Evolutionary conservation across 768 basidiomycete species (phyloP).

Genomic region (Boletus subcaerulescens): DNA sequence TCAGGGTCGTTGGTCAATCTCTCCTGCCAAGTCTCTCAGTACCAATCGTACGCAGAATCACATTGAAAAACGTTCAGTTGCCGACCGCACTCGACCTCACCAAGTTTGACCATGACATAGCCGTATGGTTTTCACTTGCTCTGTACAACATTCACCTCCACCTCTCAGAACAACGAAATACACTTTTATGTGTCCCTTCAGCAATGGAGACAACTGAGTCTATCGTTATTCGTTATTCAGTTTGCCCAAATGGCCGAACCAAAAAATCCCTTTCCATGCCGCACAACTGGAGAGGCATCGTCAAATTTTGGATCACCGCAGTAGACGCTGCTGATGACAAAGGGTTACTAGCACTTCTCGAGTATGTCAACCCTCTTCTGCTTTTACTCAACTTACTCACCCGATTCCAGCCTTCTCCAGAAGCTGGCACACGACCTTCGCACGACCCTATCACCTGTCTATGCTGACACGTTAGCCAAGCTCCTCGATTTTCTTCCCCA

Average conservation of each 20-base stretch:
- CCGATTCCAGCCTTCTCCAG: conserved; percentile 59
- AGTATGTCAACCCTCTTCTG: conserved; percentile 45
- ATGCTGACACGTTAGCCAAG: conserved; percentile 49
- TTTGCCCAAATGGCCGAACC: conserved; percentile 62
- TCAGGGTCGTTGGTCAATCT: background rate
- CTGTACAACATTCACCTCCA: background rate
- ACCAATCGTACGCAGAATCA: conserved; percentile 66
- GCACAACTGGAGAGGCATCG: conserved; percentile 72
- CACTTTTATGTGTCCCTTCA: conserved; percentile 73
- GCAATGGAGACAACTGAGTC: conserved; percentile 78
- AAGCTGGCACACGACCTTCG: conserved; percentile 79
- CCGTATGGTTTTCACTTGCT: conserved; percentile 29
- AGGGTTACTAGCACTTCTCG: conserved; percentile 69
- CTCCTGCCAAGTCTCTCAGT: conserved; percentile 36
- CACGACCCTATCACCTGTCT: conserved; percentile 66
- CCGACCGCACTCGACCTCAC: conserved; percentile 59
- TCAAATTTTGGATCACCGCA: conserved; percentile 61
- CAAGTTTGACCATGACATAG: conserved; percentile 59
- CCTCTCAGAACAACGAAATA: conserved; percentile 63
- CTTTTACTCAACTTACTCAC: conserved; percentile 8
- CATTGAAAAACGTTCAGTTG: conserved; percentile 67
- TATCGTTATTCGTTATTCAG: conserved; percentile 69
- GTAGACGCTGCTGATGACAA: conserved; percentile 66
- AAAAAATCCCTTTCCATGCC: conserved; percentile 75
- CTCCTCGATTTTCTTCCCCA: conserved; percentile 57